These are phyloP conservation scores for Claviceps pazoutovae DNA, from an alignment of 2,329 filamentous ascomycete species.

Conservation along the genomic window DNA sequence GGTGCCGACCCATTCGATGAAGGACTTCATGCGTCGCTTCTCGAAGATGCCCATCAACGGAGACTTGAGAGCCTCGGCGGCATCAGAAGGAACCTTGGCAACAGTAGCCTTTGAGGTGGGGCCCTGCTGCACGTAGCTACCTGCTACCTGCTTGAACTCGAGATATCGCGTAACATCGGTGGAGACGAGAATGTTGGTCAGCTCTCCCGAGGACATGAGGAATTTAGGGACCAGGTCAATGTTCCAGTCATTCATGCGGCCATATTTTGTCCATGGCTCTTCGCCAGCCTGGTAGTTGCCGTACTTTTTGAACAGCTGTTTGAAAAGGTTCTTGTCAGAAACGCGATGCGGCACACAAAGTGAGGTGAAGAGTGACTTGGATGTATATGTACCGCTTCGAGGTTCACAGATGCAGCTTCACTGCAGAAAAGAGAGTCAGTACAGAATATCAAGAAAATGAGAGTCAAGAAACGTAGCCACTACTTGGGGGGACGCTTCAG, in stretches of 20 bases:
- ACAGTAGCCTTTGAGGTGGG: conserved; percentile 72
- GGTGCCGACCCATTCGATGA: conserved; percentile 86
- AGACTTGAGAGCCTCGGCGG: conserved; percentile 76
- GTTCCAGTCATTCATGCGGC: conserved; percentile 96
- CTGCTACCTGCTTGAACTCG: conserved; percentile 88
- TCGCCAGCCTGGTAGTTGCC: conserved; percentile 65
- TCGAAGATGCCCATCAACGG: conserved; percentile 95
- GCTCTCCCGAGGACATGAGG: conserved; percentile 94
- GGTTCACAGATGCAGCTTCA: conserved; percentile 91
- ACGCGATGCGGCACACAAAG: conserved; percentile 7
- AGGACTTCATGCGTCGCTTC: conserved; percentile 92
- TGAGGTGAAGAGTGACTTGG: conserved; percentile 4
- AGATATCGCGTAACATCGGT: conserved; percentile 84
- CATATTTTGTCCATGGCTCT: conserved; percentile 97
- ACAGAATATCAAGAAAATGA: not conserved
- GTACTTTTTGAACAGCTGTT: conserved; percentile 90
- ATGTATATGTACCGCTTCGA: conserved; percentile 59
- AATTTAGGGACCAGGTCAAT: conserved; percentile 97
- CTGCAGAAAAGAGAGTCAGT: conserved; percentile 25
- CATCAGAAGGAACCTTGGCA: conserved; percentile 92
- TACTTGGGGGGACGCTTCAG: not conserved
- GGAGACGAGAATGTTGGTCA: conserved; percentile 96
- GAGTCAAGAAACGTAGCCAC: too few species aligned
- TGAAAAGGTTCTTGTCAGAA: conserved; percentile 7
- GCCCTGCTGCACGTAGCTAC: conserved; percentile 92